Base-by-base conservation (phyloP, 2,329 filamentous ascomycete species). In the Penicillium fuscoglaucum region DNA sequence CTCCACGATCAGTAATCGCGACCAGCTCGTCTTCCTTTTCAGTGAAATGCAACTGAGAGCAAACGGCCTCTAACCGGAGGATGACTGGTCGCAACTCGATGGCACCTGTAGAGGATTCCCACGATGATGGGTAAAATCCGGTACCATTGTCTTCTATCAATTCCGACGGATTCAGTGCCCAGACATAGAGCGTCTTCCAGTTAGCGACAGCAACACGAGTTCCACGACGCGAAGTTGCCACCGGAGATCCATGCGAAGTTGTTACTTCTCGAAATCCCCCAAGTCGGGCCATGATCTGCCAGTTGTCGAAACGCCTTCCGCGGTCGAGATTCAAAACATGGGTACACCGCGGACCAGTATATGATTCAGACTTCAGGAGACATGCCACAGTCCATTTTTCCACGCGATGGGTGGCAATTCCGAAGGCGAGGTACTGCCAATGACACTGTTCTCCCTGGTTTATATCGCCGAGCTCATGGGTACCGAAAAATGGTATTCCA, bases 111-210 rank as follows among this genome's bases (percentile, higher is more conserved):
- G 58, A 40, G 6, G 66, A 64, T 40, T 60, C 57, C 64, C 66
- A 74, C 12, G 64, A 64, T 1, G 62, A 53, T 8, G 71, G 74
- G 56, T 78, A 78, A 43, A 72, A 74, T 7, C 61, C 62, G 31
- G 64, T 63, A 4, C 46, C 35, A 46, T 72, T 67, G 37, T 67
- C 65, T n/a, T 72, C 67, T 24, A 77, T 69, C 15, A 79, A 55
- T 40, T 66, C 71, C n/a, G 58, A 40, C 1, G 78, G 77, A 24
- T 76, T 66, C 49, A 79, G 35, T 3, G 73, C 66, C 74, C 77
- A 80, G 28, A 80, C 57, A 17, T 74, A 74, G 21, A 79, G 55
- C 1, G 68, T 68, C 50, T 78, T 75, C 77, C 77, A 79, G 44
- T 74, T 74, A 6, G 73, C 73, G 33, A 78, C 68, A 4, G 77